Evolutionary conservation across 2,329 filamentous ascomycete species (phyloP), one percentile per base, ranked within the genome.

Genomic region (Arachnomyces sp.): DNA sequence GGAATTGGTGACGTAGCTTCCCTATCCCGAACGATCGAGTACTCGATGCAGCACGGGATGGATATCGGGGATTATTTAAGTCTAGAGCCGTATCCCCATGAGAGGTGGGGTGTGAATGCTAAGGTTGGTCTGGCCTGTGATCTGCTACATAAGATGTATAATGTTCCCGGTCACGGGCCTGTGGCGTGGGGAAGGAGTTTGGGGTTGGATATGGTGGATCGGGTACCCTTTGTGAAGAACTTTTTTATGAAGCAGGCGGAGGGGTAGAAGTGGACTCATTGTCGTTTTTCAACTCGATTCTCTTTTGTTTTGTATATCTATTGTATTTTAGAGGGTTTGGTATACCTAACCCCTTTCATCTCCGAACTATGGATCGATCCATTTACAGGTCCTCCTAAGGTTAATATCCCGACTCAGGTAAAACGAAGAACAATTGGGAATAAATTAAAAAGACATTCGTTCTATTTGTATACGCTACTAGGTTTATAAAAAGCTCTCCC

Each of bases 71-170:
- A 80, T 13, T 68, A 77, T 28, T 74, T 93, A 61, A 81, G 84
- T 3, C 71, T 98, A 17, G 89, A 95, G 60, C 64, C 77, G 12
- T 98, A 96, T 65, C 80, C 80, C 48, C 72, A 76, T 1, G 86
- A 92, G 55, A 76, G 89, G 30, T 98, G 93, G 61, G 76, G 81
- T 2, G 77, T 80, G 31, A 96, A 96, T 62, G 84, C 73, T 82
- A 44, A 74, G 93, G 61, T 71, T 89, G 39, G 89, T 79, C 41
- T 84, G 83, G 34, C 86, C 80, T 67, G 65, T 49, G 90, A 96
- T 66, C 90, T 95, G 67, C 69, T 96, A 51, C 88, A 95, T 63
- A 94, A 90, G 68, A 66, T 95, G 32, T 96, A 95, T 63, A 83
- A 82, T n/a, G 78, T 86, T 1, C 54, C 61, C 1, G 80, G 79